phyloP scores from a whole-genome alignment of 2,329 filamentous ascomycete genomes.

The Fusarium sp. region DNA sequence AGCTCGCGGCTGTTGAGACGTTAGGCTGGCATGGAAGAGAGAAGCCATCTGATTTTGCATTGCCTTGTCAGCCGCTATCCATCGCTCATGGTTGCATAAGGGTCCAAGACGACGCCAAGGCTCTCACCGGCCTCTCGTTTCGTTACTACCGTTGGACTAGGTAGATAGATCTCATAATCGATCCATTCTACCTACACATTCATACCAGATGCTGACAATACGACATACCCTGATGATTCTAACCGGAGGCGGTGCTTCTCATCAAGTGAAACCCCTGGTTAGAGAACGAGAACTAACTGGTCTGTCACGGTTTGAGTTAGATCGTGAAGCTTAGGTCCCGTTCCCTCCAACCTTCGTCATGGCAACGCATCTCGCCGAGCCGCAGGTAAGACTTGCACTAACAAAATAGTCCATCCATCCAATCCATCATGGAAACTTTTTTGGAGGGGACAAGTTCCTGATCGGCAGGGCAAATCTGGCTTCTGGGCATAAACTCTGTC shows the following conservation, averaged over 20 bases:
- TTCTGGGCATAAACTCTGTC: slow-evolving; percentile 2
- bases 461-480: slow-evolving; percentile 5
- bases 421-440: slow-evolving; percentile 8
- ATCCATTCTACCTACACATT: background rate
- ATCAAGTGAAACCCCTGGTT: slow-evolving; percentile 9
- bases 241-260: slow-evolving; percentile 14
- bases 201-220: slow-evolving; percentile 26
- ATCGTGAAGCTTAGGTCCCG: slow-evolving; percentile 32
- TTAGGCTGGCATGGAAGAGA: slow-evolving; percentile 16
- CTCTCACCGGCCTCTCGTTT: slow-evolving; percentile 9
- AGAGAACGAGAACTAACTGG: background rate
- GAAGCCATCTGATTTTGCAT: slow-evolving; percentile 6
- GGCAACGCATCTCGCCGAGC: slow-evolving; percentile 39
- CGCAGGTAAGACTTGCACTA: slow-evolving; percentile 18
- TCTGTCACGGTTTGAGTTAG: slow-evolving; percentile 26
- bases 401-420: background rate
- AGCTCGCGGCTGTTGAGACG: slow-evolving; percentile 17
- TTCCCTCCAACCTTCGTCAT: slow-evolving; percentile 38
- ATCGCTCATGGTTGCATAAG: slow-evolving; percentile 34
- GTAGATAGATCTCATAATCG: background rate
- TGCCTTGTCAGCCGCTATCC: slow-evolving; percentile 15
- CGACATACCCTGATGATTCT: slow-evolving; percentile 3
- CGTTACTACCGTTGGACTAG: background rate
- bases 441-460: slow-evolving; percentile 7
- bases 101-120: slow-evolving; percentile 26